phyloP scores from a whole-genome alignment of 345 rosid genomes.

The Citrus glauca region DNA sequence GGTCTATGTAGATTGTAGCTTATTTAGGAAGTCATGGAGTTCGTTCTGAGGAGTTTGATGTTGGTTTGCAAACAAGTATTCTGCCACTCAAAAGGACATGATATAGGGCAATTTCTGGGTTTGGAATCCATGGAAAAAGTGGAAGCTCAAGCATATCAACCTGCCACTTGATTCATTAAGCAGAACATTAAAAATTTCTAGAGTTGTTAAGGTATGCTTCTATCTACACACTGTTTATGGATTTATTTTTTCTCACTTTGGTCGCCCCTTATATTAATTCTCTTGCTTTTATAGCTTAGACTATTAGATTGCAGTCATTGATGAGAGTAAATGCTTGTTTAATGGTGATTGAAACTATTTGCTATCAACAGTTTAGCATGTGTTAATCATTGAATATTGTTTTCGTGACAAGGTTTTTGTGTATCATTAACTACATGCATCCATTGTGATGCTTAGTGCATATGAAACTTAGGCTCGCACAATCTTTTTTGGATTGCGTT shows the following conservation, averaged over 20 bases:
- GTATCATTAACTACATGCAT: no score
- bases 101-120: constrained; percentile 13
- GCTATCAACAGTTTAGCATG: neutral
- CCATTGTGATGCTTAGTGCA: neutral
- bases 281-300: neutral
- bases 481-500: neutral
- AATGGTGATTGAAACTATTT: no score
- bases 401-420: no score
- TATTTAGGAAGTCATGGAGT: constrained; percentile 48
- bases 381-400: neutral
- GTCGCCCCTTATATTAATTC: neutral
- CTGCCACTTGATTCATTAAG: neutral
- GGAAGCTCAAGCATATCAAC: constrained; percentile 31
- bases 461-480: neutral
- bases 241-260: neutral
- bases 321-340: neutral
- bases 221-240: neutral
- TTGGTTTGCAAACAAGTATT: constrained; percentile 60
- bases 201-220: neutral
- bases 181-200: neutral
- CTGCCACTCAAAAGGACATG: constrained; percentile 25
- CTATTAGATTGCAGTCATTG: neutral
- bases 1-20: constrained; percentile 54
- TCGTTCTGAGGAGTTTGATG: constrained; percentile 50
- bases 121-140: constrained; percentile 1